phyloP scores from a whole-genome alignment of 2,329 filamentous ascomycete species.

The Fusarium albidum region DNA sequence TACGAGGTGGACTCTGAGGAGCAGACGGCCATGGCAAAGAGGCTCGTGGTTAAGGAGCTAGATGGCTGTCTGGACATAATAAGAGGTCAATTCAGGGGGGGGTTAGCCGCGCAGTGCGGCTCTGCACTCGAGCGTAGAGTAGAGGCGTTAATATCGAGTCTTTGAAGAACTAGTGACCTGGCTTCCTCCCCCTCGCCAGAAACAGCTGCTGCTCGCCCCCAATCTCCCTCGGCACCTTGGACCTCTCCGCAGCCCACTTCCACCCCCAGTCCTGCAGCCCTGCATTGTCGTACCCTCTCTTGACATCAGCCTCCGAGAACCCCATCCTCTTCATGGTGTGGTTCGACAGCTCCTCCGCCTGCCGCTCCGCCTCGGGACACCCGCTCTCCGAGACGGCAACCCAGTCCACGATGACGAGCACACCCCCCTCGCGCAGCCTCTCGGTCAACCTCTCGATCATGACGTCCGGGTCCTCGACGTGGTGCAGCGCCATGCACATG shows the following conservation, averaged over 20 bases:
- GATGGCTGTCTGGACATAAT: not conserved
- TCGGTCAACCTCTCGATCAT: slow-evolving; percentile 42
- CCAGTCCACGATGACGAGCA: slow-evolving; percentile 47
- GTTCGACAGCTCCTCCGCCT: slow-evolving; percentile 9
- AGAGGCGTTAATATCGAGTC: not conserved
- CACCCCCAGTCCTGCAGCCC: slow-evolving; percentile 38
- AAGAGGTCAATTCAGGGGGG: not conserved
- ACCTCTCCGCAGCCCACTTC: slow-evolving; percentile 32
- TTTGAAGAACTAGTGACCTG: slow-evolving; percentile 4
- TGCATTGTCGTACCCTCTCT: slow-evolving; percentile 30
- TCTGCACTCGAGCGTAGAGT: not conserved
- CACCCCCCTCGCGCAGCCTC: slow-evolving; percentile 41
- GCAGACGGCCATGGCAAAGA: not conserved
- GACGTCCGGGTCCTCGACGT: slow-evolving; percentile 40
- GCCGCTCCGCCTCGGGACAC: not conserved
- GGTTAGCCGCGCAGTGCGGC: not conserved
- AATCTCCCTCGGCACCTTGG: slow-evolving; percentile 34
- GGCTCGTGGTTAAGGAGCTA: not conserved
- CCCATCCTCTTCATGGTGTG: slow-evolving; percentile 34
- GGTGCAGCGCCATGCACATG: slow-evolving; percentile 49
- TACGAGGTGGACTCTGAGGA: slow-evolving; percentile 3
- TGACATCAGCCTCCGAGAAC: slow-evolving; percentile 36
- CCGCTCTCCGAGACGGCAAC: slow-evolving; percentile 26
- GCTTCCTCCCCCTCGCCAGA: slow-evolving; percentile 34
- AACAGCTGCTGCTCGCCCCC: slow-evolving; percentile 40